A percentile compares a stretch with the other conserved stretches of the same genome.
Conservation (phyloP, 1,284 basidiomycete genomes). For the Cutaneotrichosporon cyanovorans region DNA sequence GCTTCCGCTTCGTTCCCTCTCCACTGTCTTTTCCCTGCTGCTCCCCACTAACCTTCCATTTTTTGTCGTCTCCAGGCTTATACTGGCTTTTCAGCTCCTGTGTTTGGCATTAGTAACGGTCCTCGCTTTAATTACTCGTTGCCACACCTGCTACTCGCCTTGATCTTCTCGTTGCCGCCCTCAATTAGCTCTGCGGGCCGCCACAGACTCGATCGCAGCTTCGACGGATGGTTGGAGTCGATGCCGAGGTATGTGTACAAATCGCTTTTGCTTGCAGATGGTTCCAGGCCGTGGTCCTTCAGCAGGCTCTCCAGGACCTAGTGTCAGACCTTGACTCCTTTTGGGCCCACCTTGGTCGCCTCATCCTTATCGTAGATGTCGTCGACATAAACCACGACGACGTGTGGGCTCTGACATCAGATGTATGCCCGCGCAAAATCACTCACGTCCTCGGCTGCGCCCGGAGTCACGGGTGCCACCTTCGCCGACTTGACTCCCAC, state of each 20-base stretch:
- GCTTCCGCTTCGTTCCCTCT: background rate
- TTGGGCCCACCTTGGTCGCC: constrained; percentile 20
- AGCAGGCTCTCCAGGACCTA: constrained; percentile 24
- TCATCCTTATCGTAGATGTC: constrained; percentile 23
- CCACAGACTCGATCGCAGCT: constrained; percentile 34
- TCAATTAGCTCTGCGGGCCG: constrained; percentile 25
- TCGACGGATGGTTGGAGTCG: constrained; percentile 40
- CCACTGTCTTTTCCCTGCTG: background rate
- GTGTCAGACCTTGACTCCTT: background rate
- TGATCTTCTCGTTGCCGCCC: constrained; percentile 16
- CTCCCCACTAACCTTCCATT: constrained; percentile 1
- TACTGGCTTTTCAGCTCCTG: constrained; percentile 19
- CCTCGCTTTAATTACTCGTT: no score
- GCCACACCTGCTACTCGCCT: constrained; percentile 9
- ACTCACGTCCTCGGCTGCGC: background rate
- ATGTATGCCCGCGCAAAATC: background rate
- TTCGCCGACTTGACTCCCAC: constrained; percentile 25
- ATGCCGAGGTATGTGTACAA: constrained; percentile 41
- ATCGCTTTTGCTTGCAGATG: constrained; percentile 30
- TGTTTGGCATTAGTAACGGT: background rate
- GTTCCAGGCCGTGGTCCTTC: constrained; percentile 29
- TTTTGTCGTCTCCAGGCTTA: constrained; percentile 6
- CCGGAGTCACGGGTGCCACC: constrained; percentile 14
- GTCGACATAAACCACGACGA: constrained; percentile 28
- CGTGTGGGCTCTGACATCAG: constrained; percentile 14